These are phyloP conservation scores for Sugiyamaella paludigena DNA, from an alignment of 1,139 yeast genomes.

Conservation along the genomic window DNA sequence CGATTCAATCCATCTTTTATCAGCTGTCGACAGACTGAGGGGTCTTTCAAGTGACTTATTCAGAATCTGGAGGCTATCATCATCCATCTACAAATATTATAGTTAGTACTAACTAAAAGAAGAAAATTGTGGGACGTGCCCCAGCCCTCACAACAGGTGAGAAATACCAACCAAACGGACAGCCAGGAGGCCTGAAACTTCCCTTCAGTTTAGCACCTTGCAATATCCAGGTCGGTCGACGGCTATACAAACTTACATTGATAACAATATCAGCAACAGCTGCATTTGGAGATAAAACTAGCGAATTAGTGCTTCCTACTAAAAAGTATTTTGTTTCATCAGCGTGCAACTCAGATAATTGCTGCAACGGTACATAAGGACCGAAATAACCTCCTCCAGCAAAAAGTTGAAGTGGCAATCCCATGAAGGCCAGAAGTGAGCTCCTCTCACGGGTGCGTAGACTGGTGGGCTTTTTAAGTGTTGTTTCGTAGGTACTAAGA, in stretches of 20 bases:
- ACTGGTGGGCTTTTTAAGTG: conserved; percentile 59
- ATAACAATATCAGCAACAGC: conserved; percentile 55
- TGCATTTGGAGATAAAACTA: conserved; percentile 67
- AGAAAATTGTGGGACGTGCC: not conserved
- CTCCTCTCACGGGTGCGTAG: conserved; percentile 74
- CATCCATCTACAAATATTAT: conserved; percentile 45
- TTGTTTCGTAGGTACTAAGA: conserved; percentile 55
- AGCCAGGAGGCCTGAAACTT: not conserved
- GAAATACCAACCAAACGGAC: no score
- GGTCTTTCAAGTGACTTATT: conserved; percentile 43
- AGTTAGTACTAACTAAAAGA: not conserved
- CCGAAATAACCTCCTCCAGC: conserved; percentile 86
- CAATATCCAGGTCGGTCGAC: no score
- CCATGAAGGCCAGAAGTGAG: conserved; percentile 76
- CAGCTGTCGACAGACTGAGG: conserved; percentile 58
- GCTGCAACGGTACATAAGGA: conserved; percentile 92
- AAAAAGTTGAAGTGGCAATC: conserved; percentile 83
- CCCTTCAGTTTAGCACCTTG: no score
- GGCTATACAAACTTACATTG: conserved; percentile 37
- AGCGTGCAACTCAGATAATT: conserved; percentile 66
- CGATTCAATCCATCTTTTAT: conserved; percentile 67
- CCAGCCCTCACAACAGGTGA: no score
- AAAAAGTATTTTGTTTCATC: conserved; percentile 62
- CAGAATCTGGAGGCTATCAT: conserved; percentile 47
- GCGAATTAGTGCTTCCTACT: conserved; percentile 85